These are phyloP conservation scores for Suillus alpinus DNA, from an alignment of 768 basidiomycete species.

Conservation along the genomic window DNA sequence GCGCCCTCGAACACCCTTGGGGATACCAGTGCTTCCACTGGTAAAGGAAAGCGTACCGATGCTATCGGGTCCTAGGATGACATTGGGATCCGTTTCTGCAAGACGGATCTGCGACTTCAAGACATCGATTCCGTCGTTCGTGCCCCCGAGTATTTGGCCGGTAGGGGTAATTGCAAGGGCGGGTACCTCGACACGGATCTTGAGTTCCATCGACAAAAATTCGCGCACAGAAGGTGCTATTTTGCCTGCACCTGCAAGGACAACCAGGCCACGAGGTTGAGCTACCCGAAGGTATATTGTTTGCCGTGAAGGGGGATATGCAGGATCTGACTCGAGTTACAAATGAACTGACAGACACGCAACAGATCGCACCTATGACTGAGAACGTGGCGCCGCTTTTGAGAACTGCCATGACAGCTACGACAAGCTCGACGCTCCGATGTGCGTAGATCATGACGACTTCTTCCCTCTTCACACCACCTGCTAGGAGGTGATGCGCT, in stretches of 20 bases:
- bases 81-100: slow-evolving; percentile 70
- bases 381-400: slow-evolving; percentile 97
- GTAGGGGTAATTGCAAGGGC: slow-evolving; percentile 71
- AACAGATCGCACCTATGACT: slow-evolving; percentile 73
- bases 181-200: slow-evolving; percentile 88
- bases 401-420: slow-evolving; percentile 94
- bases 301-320: slow-evolving; percentile 92
- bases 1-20: slow-evolving; percentile 94
- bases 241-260: slow-evolving; percentile 85
- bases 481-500: slow-evolving; percentile 83
- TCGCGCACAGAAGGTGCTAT: slow-evolving; percentile 81
- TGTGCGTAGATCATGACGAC: slow-evolving; percentile 98
- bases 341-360: neutral
- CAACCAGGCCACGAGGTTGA: slow-evolving; percentile 84
- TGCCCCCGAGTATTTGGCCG: slow-evolving; percentile 68
- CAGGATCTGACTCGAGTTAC: slow-evolving; percentile 67
- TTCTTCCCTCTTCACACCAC: slow-evolving; percentile 87
- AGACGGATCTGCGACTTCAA: slow-evolving; percentile 53
- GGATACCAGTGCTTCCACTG: slow-evolving; percentile 95
- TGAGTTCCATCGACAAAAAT: slow-evolving; percentile 73
- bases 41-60: slow-evolving; percentile 95
- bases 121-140: slow-evolving; percentile 50
- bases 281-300: slow-evolving; percentile 92
- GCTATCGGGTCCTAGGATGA: slow-evolving; percentile 91
- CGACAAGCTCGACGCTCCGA: slow-evolving; percentile 92